Base-by-base conservation (phyloP, 805 yeast genomes). In the Monosporozyma aquatica region DNA sequence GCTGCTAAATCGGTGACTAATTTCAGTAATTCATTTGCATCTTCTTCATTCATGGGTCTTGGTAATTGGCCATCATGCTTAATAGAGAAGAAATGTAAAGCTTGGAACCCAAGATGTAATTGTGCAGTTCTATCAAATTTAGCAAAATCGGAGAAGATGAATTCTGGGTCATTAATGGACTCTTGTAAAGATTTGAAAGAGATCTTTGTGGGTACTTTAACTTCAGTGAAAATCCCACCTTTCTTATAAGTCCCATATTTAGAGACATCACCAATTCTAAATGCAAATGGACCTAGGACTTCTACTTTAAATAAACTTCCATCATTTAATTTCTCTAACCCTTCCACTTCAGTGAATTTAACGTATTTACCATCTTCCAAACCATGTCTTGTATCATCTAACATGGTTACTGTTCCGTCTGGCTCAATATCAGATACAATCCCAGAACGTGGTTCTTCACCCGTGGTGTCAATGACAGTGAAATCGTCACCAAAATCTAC, bases 201-300 rank as follows among this genome's bases (percentile, higher is more conserved):
- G 18, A 82, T 50, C 22, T 68, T 70, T 39, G 62, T 64, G 23
- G 98, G 97, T 55, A 83, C 78, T 67, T 89, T 89, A 38, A 90
- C 95, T 67, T 92, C 95, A 20, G 87, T 83, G 69, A 85, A 92
- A 38, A 85, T 69, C 49, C 99, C 99, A 39, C 96, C 95, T 55
- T 78, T 79, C 41, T 68, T 62, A 58, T 87, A 92, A 2, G 69
- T 62, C 18, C 89, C 95, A 44, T 76, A 69, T 43, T 76, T 72
- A 18, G 67, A 55, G 0, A 72, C 70, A 18, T 66, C 58, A 13
- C 74, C 77, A 45, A 90, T 76, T 58, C 76, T 79, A 71, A 84
- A 92, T 2, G 97, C 94, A 59, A 76, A 87, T n/a, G 98, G 98
- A 13, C 97, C 98, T 46, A 83, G 70, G 1, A 87, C 97, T 57